Percentiles rank a stretch among this genome's conserved stretches.
These are phyloP conservation scores for Neopestalotiopsis rosae DNA, from an alignment of 2,329 filamentous ascomycete species.

Conservation along the genomic window DNA sequence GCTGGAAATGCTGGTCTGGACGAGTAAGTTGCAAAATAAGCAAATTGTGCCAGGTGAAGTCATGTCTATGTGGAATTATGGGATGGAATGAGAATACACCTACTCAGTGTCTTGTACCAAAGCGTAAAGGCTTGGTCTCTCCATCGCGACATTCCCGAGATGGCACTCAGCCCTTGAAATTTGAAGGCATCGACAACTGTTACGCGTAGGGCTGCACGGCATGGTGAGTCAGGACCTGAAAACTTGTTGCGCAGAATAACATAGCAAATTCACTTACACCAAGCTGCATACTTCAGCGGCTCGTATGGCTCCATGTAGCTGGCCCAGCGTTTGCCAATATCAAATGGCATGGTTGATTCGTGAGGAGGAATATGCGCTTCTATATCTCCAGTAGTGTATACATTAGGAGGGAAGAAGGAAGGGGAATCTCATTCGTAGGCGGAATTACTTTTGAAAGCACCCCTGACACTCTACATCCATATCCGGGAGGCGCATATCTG, in stretches of 20 bases:
- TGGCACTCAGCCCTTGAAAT: background rate
- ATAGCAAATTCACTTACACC: background rate
- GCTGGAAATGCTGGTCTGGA: background rate
- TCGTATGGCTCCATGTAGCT: background rate
- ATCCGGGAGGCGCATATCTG: background rate
- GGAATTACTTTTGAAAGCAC: background rate
- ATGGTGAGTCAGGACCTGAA: background rate
- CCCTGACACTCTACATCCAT: background rate
- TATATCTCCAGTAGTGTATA: background rate
- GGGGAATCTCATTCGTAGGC: background rate
- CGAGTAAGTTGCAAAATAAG: background rate
- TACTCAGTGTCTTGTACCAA: constrained; percentile 11
- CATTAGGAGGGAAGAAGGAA: background rate
- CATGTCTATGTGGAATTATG: background rate
- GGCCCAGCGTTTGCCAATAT: too few relatives aligned
- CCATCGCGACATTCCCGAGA: background rate
- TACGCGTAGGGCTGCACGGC: background rate
- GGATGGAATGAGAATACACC: background rate
- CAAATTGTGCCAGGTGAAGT: background rate
- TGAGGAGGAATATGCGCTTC: background rate
- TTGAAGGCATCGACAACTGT: background rate
- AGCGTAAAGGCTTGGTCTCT: background rate
- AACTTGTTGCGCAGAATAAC: background rate
- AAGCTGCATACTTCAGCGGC: background rate
- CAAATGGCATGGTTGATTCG: background rate